Conservation (phyloP, 2,329 filamentous ascomycete genomes). For the Fusarium bulbicola region DNA sequence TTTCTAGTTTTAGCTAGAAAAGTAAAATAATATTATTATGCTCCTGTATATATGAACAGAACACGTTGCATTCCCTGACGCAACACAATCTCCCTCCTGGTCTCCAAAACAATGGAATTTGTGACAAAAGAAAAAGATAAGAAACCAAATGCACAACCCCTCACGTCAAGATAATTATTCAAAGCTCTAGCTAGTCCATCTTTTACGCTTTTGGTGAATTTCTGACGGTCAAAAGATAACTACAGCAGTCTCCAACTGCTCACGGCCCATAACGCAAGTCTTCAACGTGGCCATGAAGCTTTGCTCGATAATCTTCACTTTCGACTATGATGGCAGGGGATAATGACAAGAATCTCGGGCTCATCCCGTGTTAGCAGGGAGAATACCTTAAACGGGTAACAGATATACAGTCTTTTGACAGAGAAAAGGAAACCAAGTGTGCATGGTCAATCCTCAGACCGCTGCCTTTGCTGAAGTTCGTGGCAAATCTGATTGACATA, state of each 20-base stretch:
- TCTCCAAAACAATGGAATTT: not conserved
- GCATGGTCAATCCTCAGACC: not conserved
- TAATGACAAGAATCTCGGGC: not conserved
- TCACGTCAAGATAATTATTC: rapidly evolving
- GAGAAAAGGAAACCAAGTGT: not conserved
- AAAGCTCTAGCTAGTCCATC: rapidly evolving
- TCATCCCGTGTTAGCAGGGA: not conserved
- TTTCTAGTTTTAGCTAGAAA: too few species aligned
- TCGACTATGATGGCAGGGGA: not conserved
- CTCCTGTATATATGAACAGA: not conserved
- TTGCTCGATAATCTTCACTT: not conserved
- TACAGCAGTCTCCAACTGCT: not conserved
- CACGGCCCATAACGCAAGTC: not conserved
- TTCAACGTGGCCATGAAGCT: not conserved
- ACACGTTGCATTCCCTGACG: rapidly evolving
- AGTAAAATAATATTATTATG: not conserved
- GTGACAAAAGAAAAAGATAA: rapidly evolving
- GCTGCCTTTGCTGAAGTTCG: not conserved
- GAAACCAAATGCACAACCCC: rapidly evolving
- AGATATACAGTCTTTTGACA: rapidly evolving
- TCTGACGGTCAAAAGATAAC: not conserved
- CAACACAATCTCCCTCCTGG: rapidly evolving
- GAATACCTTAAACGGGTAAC: rapidly evolving
- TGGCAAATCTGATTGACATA: not conserved
- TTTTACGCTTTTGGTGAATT: not conserved